phyloP scores from a whole-genome alignment of 2,329 filamentous ascomycete genomes.

The Emmonsiellopsis sp. region DNA sequence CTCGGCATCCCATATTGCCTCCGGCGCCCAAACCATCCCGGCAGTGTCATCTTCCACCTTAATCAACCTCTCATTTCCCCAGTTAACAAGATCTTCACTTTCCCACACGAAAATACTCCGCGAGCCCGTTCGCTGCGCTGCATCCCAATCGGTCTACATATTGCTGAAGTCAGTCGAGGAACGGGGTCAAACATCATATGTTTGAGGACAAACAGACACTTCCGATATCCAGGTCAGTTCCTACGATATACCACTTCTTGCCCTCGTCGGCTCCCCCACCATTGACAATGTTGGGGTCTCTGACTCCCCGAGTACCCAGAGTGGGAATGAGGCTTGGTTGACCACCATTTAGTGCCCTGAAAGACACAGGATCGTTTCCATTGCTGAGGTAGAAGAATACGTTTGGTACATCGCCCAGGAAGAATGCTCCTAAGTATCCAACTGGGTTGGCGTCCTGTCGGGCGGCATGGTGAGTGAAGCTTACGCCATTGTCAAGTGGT shows the following conservation, averaged over 20 bases:
- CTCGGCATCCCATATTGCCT: slow-evolving; percentile 43
- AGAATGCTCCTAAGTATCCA: slow-evolving; percentile 47
- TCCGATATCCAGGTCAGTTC: slow-evolving; percentile 45
- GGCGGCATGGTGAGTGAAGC: background rate
- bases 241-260: slow-evolving; percentile 47
- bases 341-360: slow-evolving; percentile 41
- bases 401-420: slow-evolving; percentile 44
- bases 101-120: slow-evolving; percentile 49
- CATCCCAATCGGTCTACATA: slow-evolving; percentile 42
- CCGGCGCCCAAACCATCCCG: slow-evolving; percentile 52
- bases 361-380: slow-evolving; percentile 41
- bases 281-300: slow-evolving; percentile 42
- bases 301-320: slow-evolving; percentile 43
- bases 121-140: slow-evolving; percentile 42
- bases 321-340: slow-evolving; percentile 41
- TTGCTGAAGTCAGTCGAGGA: background rate
- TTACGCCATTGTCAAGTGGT: background rate
- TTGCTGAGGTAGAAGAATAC: slow-evolving; percentile 48
- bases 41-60: slow-evolving; percentile 44
- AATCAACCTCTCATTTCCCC: slow-evolving; percentile 37
- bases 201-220: slow-evolving; percentile 20
- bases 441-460: slow-evolving; percentile 30
- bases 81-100: slow-evolving; percentile 40
- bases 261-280: slow-evolving; percentile 39
- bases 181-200: background rate